These are phyloP conservation scores for Aulographum hederae DNA, from an alignment of 2,329 filamentous ascomycete species.

Conservation along the genomic window DNA sequence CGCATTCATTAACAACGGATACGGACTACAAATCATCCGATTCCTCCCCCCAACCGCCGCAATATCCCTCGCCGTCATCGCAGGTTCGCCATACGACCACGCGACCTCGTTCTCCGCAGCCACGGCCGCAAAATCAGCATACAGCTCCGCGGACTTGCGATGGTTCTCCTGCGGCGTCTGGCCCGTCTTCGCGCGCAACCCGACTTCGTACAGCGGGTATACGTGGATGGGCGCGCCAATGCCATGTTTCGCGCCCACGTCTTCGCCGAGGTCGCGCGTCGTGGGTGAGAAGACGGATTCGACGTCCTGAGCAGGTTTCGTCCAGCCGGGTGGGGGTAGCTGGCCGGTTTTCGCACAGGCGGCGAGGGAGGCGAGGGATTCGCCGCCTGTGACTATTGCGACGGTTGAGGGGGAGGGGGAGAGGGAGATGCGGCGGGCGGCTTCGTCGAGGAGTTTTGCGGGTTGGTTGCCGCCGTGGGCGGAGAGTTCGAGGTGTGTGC, in stretches of 20 bases:
- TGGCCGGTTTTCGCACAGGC: slow-evolving; percentile 32
- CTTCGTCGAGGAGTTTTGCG: slow-evolving; percentile 42
- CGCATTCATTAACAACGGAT: slow-evolving; percentile 52
- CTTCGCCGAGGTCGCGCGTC: slow-evolving; percentile 9
- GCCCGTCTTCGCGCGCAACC: slow-evolving; percentile 34
- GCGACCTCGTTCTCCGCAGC: slow-evolving; percentile 33
- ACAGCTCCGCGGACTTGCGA: slow-evolving; percentile 39
- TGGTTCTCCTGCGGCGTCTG: slow-evolving; percentile 39
- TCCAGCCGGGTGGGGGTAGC: slow-evolving; percentile 43
- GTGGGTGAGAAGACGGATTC: slow-evolving; percentile 33
- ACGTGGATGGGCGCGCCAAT: slow-evolving; percentile 48
- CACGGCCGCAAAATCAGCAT: slow-evolving; percentile 40
- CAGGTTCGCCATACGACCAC: slow-evolving; percentile 35
- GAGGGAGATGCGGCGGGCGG: slow-evolving; percentile 35
- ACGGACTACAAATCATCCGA: slow-evolving; percentile 50
- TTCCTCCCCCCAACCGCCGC: slow-evolving; percentile 36
- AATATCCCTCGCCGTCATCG: slow-evolving; percentile 32
- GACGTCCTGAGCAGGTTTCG: slow-evolving; percentile 25
- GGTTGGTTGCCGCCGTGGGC: slow-evolving; percentile 48
- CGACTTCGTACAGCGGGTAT: slow-evolving; percentile 50
- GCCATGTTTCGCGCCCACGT: slow-evolving; percentile 35
- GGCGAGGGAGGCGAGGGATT: slow-evolving; percentile 41
- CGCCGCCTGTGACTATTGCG: slow-evolving; percentile 43
- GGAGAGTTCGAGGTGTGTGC: slow-evolving; percentile 30
- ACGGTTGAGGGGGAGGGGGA: slow-evolving; percentile 33